Base-by-base conservation (phyloP, 1,139 yeast genomes). In the Nadsonia commutata region DNA sequence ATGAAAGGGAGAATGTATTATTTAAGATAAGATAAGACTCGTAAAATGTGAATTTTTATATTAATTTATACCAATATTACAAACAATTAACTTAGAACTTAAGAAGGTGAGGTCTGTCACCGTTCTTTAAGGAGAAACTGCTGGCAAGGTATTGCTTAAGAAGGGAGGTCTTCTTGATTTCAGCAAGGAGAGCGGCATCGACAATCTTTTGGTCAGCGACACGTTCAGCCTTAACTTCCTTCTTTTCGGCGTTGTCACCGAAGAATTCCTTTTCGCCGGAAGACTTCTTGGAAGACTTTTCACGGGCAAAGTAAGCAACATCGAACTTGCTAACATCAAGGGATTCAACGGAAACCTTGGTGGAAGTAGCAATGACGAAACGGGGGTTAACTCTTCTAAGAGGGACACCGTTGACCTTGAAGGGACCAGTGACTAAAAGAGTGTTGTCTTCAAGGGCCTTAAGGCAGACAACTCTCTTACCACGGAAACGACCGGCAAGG, bases 341-440 rank as follows among this genome's bases (percentile, higher is more conserved):
- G 57, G 80, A 73, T 50, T 76, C 73, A 60, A 88, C 78, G 58
- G 77, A 70, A 62, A 90, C 84, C 69, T 76, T 72, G 71, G 98
- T 90, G 59, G 96, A 86, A 66, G 98, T 93, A 64, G 97, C 98
- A 73, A 90, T 90, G 63, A 90, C 97, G 75, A 90, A 93, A 72
- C 95, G 86, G 63, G 97, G 80, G 72, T 90, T 90, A 58, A 90
- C 97, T 80, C 98, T 85, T 80, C 96, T 85, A 71, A 90, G 80
- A 71, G 99, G 98, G 59, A 90, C 99, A 78, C 98, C 98, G 74
- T 93, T 93, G 64, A 90, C 85, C 81, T 90, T 93, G 95, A 90
- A 93, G 66, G 99, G 99, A 68, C 99, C 99, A 53, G 96, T 74
- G 56, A 90, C 95, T 68, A 90, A 83, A 66, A 93, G 78, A 58